phyloP scores from a whole-genome alignment of 257 asterid species.

The Dorcoceras hygrometricum region DNA sequence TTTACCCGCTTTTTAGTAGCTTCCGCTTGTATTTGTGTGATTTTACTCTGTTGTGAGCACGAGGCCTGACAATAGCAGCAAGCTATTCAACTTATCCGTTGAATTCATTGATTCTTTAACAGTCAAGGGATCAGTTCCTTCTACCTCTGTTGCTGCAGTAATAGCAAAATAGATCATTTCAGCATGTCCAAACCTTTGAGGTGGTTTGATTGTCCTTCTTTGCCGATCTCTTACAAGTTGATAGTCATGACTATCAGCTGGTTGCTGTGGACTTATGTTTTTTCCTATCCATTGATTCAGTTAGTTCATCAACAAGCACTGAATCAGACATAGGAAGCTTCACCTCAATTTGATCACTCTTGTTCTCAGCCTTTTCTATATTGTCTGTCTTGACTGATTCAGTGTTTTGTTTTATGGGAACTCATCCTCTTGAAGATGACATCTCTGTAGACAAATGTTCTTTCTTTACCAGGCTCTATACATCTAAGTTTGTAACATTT shows the following conservation, averaged over 20 bases:
- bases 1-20: too few relatives aligned
- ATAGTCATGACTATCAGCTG: background rate
- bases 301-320: too few relatives aligned
- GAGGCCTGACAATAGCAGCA: too few relatives aligned
- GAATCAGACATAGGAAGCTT: background rate
- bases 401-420: too few relatives aligned
- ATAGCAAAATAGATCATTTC: background rate
- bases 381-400: too few relatives aligned
- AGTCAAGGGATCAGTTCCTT: background rate
- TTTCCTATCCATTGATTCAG: too few relatives aligned
- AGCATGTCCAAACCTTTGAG: background rate
- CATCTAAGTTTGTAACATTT: background rate
- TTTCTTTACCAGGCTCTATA: background rate
- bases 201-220: background rate
- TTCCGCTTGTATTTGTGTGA: too few relatives aligned
- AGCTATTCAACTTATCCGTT: background rate
- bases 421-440: background rate
- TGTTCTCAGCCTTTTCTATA: too few relatives aligned
- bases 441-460: background rate
- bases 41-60: too few relatives aligned
- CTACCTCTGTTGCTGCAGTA: background rate
- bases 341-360: background rate
- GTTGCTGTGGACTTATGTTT: too few relatives aligned
- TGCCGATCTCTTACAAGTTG: background rate
- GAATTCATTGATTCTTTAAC: background rate